These are phyloP conservation scores for Falciphora oryzae DNA, from an alignment of 2,329 filamentous ascomycete species.

Conservation along the genomic window DNA sequence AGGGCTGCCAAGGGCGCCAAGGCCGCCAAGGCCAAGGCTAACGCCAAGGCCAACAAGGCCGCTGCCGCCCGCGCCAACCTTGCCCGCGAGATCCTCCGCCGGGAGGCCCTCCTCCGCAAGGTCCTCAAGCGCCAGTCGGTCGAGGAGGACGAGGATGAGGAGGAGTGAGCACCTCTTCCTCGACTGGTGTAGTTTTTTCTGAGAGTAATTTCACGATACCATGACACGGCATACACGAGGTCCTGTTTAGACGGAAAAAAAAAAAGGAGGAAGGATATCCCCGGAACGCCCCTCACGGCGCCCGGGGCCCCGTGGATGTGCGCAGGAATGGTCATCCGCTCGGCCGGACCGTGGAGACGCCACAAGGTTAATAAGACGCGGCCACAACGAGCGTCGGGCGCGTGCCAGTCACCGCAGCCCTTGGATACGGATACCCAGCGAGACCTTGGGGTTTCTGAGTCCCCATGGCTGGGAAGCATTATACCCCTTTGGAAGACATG, in stretches of 20 bases:
- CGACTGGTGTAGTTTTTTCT: neutral
- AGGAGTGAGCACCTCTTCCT: neutral
- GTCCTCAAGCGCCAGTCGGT: conserved; percentile 4
- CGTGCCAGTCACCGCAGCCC: conserved; percentile 1
- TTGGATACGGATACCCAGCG: neutral
- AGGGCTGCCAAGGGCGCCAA: neutral
- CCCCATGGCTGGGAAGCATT: neutral
- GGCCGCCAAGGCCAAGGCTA: neutral
- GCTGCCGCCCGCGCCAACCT: conserved; percentile 1
- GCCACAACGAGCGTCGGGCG: neutral
- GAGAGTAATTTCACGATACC: neutral
- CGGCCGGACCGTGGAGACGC: neutral
- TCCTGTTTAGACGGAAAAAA: neutral
- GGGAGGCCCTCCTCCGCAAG: conserved; percentile 10
- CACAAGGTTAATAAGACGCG: neutral
- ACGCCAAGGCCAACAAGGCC: neutral
- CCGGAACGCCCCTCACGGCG: too few species aligned
- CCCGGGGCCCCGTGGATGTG: neutral
- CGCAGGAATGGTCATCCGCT: neutral
- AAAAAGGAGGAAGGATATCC: neutral
- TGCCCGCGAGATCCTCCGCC: conserved; percentile 7
- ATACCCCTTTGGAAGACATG: neutral
- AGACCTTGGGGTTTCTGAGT: neutral
- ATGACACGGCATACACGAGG: neutral
- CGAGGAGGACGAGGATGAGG: conserved; percentile 3